Conservation (phyloP, 192 early-diverging fungal genomes). For the Diversispora epigaea region DNA sequence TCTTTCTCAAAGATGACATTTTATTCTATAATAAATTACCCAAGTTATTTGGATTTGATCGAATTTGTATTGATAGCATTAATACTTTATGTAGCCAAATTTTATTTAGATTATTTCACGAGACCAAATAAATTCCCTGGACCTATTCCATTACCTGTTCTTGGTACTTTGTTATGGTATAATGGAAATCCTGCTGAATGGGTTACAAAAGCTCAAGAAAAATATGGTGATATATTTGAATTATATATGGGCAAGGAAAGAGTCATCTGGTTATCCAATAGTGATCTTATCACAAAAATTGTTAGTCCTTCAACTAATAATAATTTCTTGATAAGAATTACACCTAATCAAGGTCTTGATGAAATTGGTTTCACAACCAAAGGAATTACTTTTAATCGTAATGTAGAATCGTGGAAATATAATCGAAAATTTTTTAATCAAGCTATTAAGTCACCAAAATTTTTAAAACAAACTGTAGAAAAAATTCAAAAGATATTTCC, state of each 20-base stretch:
- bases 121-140: not conserved
- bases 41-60: not conserved
- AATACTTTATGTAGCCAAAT: not conserved
- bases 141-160: conserved; percentile 18
- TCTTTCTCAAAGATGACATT: too few relatives aligned
- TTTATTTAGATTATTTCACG: conserved; percentile 17
- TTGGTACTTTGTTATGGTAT: conserved; percentile 12
- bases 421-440: conserved; percentile 22
- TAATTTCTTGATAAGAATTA: conserved; percentile 17
- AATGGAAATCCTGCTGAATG: not conserved
- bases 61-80: not conserved
- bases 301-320: conserved; percentile 22
- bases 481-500: not conserved
- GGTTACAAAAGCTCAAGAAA: not conserved
- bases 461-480: not conserved
- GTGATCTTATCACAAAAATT: conserved; percentile 19
- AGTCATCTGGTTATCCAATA: conserved; percentile 8
- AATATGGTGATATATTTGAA: conserved; percentile 32
- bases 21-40: not conserved
- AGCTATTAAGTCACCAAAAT: conserved; percentile 7
- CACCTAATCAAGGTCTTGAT: conserved; percentile 11
- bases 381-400: conserved; percentile 21
- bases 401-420: conserved; percentile 13
- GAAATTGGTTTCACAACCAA: conserved; percentile 6
- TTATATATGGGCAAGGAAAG: conserved; percentile 28